Evolutionary conservation across 2,329 filamentous ascomycete genomes (phyloP), one percentile per base, ranked within the genome.

Genomic region (Fusarium hainanense): DNA sequence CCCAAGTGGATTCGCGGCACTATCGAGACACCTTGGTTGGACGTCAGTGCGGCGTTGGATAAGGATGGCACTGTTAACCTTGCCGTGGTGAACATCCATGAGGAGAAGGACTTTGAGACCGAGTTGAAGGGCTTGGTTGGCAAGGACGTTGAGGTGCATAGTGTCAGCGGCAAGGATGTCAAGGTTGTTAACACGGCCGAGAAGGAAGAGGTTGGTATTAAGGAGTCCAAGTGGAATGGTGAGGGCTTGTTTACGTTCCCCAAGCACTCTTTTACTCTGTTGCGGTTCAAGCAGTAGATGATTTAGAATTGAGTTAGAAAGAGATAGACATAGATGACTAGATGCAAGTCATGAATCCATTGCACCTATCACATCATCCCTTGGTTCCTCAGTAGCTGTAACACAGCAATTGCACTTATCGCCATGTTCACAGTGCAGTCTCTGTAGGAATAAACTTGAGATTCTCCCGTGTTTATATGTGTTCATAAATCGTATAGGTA

Each of bases 41-140:
- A 93, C 75, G 89, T 90, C 27, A 90, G 89, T 68, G 90, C 89
- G 4, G 82, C 85, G 3, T 71, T 90, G 7, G 83, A 85, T 47
- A 84, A 76, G 37, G 88, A 83, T 27, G 91, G 91, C 0, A 85
- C 82, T 54, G 83, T 91, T 2, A 91, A 84, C 68, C 72, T 95
- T 68, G 91, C 87, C 5, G 92, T 94, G 2, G 91, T 93, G 18
- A 96, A 96, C 76, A 85, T 93, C 30, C 84, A 85, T 64, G 88
- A 91, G 66, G 83, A 85, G 11, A 82, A 85, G 66, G 87, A 85
- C 58, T 89, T 90, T 56, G 83, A 86, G 65, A 87, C 87, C 0
- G 82, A 86, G 44, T 70, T 93, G n/a, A 82, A 85, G 42, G 91
- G 91, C 1, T 76, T 69, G 0, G 73, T 72, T 7, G 83, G 82